Evolutionary conservation across 2,329 filamentous ascomycete genomes (phyloP), one percentile per base, ranked within the genome.

Genomic region (Aspergillus neoniger): DNA sequence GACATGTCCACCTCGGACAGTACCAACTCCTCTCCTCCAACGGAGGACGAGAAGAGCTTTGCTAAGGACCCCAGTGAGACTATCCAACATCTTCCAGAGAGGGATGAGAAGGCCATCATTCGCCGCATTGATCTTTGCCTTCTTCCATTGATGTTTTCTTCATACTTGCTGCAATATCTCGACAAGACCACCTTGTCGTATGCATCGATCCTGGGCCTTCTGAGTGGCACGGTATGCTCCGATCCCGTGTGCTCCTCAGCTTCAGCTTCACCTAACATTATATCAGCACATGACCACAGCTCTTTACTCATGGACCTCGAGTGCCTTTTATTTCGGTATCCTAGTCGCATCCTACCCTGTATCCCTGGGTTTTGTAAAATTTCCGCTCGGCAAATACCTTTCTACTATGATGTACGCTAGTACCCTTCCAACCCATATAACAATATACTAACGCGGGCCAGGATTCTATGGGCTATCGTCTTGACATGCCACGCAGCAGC

Each of bases 381-480:
- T 75, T 14, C 73, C 72, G 0, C 61, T 75, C 15, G 73, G 70
- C 1, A 73, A 74, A 62, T 75, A 73, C 50, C 68, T 75, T 5
- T 65, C 61, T 23, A 19, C 60, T 5, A 43, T 66, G 28, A 66
- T 65, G 65, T 67, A 52, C 19, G 62, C 23, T 25, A 28, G 15
- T 25, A 8, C 15, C 23, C 12, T n/a, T 17, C 8, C 6, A 12
- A 17, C 15, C 6, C 23, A 55, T 21, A 17, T 19, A 28, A 30
- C 23, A 10, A 39, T 9, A 23, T 1, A 50, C 23, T 39, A 7
- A 28, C 17, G 10, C 17, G 10, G 12, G 30, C 7, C 15, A 67
- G 63, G 9, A 62, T 68, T 32, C 36, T 68, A 14, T 70, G 78
- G 69, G 73, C 73, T 10, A 60, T 74, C 3, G 52, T 76, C 17